A percentile compares a stretch with the other conserved stretches of the same genome.
Conservation (phyloP, 2,329 filamentous ascomycete genomes). For the Fusarium longipes region DNA sequence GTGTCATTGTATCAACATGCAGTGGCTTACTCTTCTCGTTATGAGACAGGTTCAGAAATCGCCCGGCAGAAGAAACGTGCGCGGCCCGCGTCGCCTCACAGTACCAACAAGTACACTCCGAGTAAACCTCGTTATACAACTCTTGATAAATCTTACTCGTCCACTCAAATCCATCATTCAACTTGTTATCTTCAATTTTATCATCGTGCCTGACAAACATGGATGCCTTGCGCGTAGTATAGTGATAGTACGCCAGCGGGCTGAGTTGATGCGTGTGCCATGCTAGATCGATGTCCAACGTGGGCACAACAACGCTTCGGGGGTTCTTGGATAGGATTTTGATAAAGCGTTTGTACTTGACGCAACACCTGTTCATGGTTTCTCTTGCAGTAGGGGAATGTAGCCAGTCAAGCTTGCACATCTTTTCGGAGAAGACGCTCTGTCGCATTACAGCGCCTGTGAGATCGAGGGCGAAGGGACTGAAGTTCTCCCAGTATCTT, state of each 20-base stretch:
- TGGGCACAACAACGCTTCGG: slow-evolving; percentile 69
- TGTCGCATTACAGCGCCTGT: slow-evolving; percentile 74
- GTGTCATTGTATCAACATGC: fast-evolving
- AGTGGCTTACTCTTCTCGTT: slow-evolving; percentile 55
- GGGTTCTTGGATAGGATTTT: slow-evolving; percentile 64
- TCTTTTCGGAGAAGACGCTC: slow-evolving; percentile 75
- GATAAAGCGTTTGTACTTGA: slow-evolving; percentile 74
- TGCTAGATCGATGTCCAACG: slow-evolving; percentile 78
- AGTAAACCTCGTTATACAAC: slow-evolving; percentile 73
- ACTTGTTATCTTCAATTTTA: slow-evolving; percentile 76
- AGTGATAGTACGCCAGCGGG: slow-evolving; percentile 70
- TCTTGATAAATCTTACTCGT: slow-evolving; percentile 78
- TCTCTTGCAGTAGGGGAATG: slow-evolving; percentile 72
- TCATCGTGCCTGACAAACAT: slow-evolving; percentile 85
- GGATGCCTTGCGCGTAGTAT: slow-evolving; percentile 58
- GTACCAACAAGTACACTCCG: slow-evolving; percentile 85
- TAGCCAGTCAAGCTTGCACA: slow-evolving; percentile 81
- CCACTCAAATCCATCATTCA: slow-evolving; percentile 76
- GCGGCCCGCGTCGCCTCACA: slow-evolving; percentile 68
- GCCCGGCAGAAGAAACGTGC: slow-evolving; percentile 62
- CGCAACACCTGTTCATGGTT: slow-evolving; percentile 73
- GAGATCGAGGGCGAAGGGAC: slow-evolving; percentile 73
- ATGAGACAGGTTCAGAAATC: slow-evolving; percentile 58
- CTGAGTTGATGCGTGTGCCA: slow-evolving; percentile 86
- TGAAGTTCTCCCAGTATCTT: slow-evolving; percentile 76